Base-by-base conservation (phyloP, 371 early-diverging fungal species). In the Apophysomyces trapeziformis region DNA sequence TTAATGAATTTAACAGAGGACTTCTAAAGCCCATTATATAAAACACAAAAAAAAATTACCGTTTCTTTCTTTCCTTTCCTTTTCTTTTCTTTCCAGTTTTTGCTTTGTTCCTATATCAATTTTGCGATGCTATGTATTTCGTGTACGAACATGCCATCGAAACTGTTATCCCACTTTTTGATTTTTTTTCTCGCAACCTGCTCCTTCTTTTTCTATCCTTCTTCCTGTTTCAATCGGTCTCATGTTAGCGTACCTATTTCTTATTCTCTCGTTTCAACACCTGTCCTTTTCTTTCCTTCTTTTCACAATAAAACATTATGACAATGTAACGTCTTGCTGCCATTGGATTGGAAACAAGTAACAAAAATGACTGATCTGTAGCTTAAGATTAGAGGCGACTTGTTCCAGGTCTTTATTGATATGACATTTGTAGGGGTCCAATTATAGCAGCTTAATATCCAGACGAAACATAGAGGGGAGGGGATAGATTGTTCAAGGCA, bases 1-100 rank as follows among this genome's bases (percentile, higher is more conserved):
- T 41, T 78, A 57, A 64, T 73, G 65, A 74, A 78, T 46, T 68
- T 73, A 8, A 68, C 68, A 35, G 65, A 72, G 57, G 76, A 78
- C 57, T 73, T 72, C 62, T 75, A 66, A 69, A 38, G 32, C 32
- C 60, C 32, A 46, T 50, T 7, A 46, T 12, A 32, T 50, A 26
- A 18, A 38, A 38, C 13, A 32, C 9, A 38, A 21, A 45, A 37
- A 41, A 56, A 26, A 64, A 57, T 26, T 7, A 13, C 8, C 12
- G 8, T 57, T 64, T 64, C n/a, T n/a, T n/a, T n/a, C n/a, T 41
- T 39, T 16, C 38, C 57, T 16, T 64, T 36, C 50, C 21, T 18
- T 50, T 50, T 35, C 54, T 50, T 50, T 50, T 26, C 21, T 50
- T 50, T 50, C 32, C 3, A 26, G 32, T 21, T 50, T 50, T 26